Base-by-base conservation (phyloP, 768 basidiomycete genomes). In the Amanita pseudoporphyria region DNA sequence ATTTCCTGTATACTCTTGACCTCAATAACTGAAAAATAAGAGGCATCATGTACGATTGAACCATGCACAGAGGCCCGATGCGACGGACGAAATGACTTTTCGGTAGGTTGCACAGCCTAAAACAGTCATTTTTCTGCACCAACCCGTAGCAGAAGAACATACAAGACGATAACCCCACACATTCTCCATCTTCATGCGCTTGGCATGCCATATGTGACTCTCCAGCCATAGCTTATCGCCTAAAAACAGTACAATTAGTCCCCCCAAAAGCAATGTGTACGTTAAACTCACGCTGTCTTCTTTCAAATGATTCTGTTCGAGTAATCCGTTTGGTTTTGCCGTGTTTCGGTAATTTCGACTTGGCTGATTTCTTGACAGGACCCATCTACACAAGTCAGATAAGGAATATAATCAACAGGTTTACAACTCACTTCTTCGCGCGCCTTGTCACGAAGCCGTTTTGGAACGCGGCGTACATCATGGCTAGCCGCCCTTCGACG, bases 141-240 rank as follows among this genome's bases (percentile, higher is more conserved):
- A 30, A 43, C 39, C 21, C 38, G 40, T 16, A 13, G 14, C 22
- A 28, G 26, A 45, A 1, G 6, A 39, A 60, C 75, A 18, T 24
- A 90, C 92, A 47, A 99, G 70, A 56, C 90, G 76, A 62, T 90
- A 91, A 0, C 90, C 91, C 93, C 93, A 98, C 64, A 88, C 73
- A 54, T 82, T 83, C 56, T 83, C 76, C 95, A 98, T 97, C 53
- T 84, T 81, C 82, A 95, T 95, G 5, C 96, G 79, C 65, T 97
- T 98, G 1, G 93, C 88, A 58, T 97, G 95, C 91, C 93, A 98
- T 16, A 98, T 66, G 62, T 99, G 96, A 5, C 93, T 95, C 61
- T 95, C 91, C 0, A 99, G 78, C 95, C 95, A 98, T 10, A 75
- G 69, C 63, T 97, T 97, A 55, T 87, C 76, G 26, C 72, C 94